Evolutionary conservation across 2,329 filamentous ascomycete species (phyloP), one percentile per base, ranked within the genome.

Genomic region (Talaromyces sp.): DNA sequence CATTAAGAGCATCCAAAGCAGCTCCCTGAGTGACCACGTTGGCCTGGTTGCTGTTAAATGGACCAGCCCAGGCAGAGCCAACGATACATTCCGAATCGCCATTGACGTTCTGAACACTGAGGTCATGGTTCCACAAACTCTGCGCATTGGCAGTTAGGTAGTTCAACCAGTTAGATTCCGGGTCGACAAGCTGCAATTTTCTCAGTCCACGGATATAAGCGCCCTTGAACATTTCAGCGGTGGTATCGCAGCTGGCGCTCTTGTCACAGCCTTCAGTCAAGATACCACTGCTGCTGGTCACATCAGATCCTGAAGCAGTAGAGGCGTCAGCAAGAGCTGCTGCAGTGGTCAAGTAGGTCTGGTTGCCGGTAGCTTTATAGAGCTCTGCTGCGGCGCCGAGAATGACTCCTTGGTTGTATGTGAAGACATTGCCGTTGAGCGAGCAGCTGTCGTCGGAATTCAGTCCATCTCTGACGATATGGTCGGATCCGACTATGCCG

Each of bases 181-280:
- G 82, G 3, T 79, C 80, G 3, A 75, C 82, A 1, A 76, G 71
- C 41, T 87, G 78, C 33, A 91, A 75, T 63, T 84, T 83, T 35
- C 81, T 80, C 19, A 90, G 76, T 71, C 89, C 89, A 35, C 87
- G 82, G 9, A 84, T 79, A 68, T 90, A 89, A 52, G 90, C 78
- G 16, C 89, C 89, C 73, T 90, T 90, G 82, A 90, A 91, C 71
- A 89, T 86, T 57, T 84, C 79, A 6, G 81, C 83, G 62, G 86
- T 64, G 4, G 52, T 60, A 24, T 50, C 82, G 22, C 66, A 67
- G 19, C 76, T 78, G 66, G 78, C 82, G 65, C 76, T 72, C 3
- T 79, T 76, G 68, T 86, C 84, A 69, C 84, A 86, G 49, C 71
- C 64, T 67, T 86, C 84, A 64, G 77, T 78, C 6, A 87, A 74